A percentile compares a stretch with the other conserved stretches of the same genome.
These are phyloP conservation scores for Fusarium guadeloupense DNA, from an alignment of 2,329 filamentous ascomycete genomes.

Conservation along the genomic window DNA sequence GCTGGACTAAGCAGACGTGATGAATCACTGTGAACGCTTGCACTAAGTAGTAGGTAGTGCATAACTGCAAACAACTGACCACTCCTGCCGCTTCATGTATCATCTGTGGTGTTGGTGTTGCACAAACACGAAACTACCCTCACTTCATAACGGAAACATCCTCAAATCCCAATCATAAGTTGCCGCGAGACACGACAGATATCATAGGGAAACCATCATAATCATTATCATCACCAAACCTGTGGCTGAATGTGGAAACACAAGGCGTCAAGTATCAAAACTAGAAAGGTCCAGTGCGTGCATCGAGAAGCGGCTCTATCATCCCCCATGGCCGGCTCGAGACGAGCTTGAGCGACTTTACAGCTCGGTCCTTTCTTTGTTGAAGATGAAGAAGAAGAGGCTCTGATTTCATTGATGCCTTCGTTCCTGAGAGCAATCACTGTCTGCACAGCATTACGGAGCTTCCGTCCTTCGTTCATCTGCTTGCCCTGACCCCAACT, in stretches of 20 bases:
- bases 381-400: slow-evolving; percentile 20
- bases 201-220: neutral
- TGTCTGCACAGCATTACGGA: neutral
- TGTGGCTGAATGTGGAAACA: slow-evolving; percentile 4
- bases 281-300: neutral
- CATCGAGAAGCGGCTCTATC: neutral
- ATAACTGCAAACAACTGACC: slow-evolving; percentile 8
- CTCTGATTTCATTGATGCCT: slow-evolving; percentile 18
- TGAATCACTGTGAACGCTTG: neutral
- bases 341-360: slow-evolving; percentile 2
- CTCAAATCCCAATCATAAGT: slow-evolving; percentile 13
- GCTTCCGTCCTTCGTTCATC: neutral
- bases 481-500: slow-evolving; percentile 14
- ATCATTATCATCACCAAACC: neutral
- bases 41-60: neutral
- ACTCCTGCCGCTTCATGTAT: neutral
- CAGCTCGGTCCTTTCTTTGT: neutral
- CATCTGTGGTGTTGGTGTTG: no score
- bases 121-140: slow-evolving; percentile 36
- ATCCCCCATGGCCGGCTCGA: neutral
- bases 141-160: slow-evolving; percentile 30
- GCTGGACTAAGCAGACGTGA: neutral
- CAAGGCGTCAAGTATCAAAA: neutral
- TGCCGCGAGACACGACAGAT: slow-evolving; percentile 8
- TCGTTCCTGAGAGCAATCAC: slow-evolving; percentile 32